phyloP scores from a whole-genome alignment of 176 grass and related monocot species.

The Triticum dicoccoides region DNA sequence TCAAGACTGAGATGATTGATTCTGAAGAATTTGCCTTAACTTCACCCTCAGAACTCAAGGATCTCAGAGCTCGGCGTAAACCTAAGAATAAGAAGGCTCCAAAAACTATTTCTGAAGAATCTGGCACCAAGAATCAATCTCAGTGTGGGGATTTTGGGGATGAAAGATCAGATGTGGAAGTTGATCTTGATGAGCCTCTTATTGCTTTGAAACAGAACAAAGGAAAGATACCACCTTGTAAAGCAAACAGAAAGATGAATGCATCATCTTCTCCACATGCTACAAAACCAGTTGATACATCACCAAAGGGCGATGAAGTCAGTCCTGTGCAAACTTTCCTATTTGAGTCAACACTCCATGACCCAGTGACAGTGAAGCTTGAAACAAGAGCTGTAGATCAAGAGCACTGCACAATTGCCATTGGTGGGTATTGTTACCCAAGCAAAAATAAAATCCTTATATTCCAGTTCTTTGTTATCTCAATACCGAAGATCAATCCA shows the following conservation, averaged over 20 bases:
- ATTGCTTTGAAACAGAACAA: slow-evolving; percentile 52
- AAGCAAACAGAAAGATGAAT: slow-evolving; percentile 24
- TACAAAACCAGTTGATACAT: background rate
- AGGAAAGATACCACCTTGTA: no score
- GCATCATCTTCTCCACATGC: background rate
- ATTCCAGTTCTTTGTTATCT: slow-evolving; percentile 1
- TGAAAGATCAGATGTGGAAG: slow-evolving; percentile 26
- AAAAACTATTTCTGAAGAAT: slow-evolving; percentile 29
- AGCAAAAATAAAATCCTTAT: background rate
- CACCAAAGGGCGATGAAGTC: background rate
- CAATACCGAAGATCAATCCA: background rate
- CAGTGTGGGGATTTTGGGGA: background rate
- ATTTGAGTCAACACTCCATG: background rate
- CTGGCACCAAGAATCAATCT: slow-evolving; percentile 4
- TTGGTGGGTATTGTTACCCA: slow-evolving; percentile 32
- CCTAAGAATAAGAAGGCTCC: slow-evolving; percentile 29
- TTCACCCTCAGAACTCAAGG: slow-evolving; percentile 14
- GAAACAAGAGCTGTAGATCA: background rate
- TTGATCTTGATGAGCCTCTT: slow-evolving; percentile 58
- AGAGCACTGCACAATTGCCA: slow-evolving; percentile 12
- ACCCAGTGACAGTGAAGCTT: background rate
- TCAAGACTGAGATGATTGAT: slow-evolving; percentile 38
- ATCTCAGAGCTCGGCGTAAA: slow-evolving; percentile 48
- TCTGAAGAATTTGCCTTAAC: slow-evolving; percentile 6
- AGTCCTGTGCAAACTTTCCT: background rate